Base-by-base conservation (phyloP, 441 rosid genomes). In the Metrosideros polymorpha region DNA sequence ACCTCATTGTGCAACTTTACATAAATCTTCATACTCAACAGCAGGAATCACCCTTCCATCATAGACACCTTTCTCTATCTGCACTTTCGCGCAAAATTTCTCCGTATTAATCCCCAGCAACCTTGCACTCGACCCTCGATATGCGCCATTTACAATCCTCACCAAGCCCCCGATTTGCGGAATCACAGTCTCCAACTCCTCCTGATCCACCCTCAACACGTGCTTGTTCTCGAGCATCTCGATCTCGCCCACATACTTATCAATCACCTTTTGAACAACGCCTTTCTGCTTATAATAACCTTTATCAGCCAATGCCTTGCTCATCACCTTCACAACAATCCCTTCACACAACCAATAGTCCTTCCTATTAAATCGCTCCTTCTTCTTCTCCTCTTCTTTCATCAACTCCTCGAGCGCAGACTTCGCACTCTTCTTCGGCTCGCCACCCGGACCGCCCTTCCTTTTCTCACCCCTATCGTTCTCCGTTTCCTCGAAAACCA, bases 261-360 rank as follows among this genome's bases (percentile, higher is more conserved):
- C 99, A 32, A 95, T 94, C 86, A 96, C 98, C 90, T 92, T 95
- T 88, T 88, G 95, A 89, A 97, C 95, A 9, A 94, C 91, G 19
- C 98, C 99, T 76, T 97, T 97, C 86, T 95, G 97, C 92, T 95
- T 97, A 87, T 97, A 96, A 63, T 97, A 96, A 63, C 99, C 98
- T 89, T 94, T 96, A 19, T 93, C 93, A 0, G 93, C 95, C 93
- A 97, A 90, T 3, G 93, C 92, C 76, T 94, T 95, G 88, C 97
- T 94, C 99, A 97, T 94, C 35, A 97, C 98, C 93, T 97, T 97
- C 63, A 97, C 99, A 79, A 97, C 84, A 3, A 96, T 94, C 56
- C 94, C 99, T 83, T 96, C 96, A 42, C 92, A 95, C 61, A 97
- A 85, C 99, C 99, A 97, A 86, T 95, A 96, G 85, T 95, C 97